A percentile compares a stretch with the other conserved stretches of the same genome.
phyloP scores from a whole-genome alignment of 1,284 basidiomycete genomes.

The Puccinia coronata region DNA sequence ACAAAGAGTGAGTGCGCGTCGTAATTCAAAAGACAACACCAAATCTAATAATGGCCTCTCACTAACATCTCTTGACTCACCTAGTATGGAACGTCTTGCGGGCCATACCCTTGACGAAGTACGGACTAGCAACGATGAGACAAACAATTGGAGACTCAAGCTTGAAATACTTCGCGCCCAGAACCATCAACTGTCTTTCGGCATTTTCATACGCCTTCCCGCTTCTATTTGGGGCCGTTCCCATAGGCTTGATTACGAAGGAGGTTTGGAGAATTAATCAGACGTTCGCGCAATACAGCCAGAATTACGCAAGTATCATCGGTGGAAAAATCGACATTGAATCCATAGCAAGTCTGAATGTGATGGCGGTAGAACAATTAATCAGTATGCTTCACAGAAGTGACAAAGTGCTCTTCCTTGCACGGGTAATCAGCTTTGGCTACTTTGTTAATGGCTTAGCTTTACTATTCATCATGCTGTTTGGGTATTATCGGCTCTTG shows the following conservation, averaged over 20 bases:
- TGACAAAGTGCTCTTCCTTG: neutral
- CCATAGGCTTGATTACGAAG: neutral
- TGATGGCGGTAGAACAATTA: neutral
- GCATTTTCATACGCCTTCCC: constrained; percentile 1
- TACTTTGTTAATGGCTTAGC: neutral
- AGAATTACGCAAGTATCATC: neutral
- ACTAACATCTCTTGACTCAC: neutral
- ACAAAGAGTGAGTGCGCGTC: constrained; percentile 25
- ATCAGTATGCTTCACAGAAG: neutral
- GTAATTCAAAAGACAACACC: too few species aligned
- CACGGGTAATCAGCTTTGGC: neutral
- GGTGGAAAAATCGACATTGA: constrained; percentile 12
- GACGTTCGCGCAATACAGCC: neutral
- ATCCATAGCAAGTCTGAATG: neutral
- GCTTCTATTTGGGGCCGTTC: neutral
- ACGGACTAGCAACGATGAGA: constrained; percentile 13
- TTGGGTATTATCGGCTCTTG: constrained; percentile 8
- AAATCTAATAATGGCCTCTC: too few species aligned
- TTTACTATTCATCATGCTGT: neutral
- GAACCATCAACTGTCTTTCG: constrained; percentile 22
- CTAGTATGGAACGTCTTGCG: constrained; percentile 22
- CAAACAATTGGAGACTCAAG: constrained; percentile 8
- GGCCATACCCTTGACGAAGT: constrained; percentile 16
- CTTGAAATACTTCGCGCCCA: neutral
- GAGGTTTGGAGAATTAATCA: constrained; percentile 11